A percentile compares a stretch with the other conserved stretches of the same genome.
phyloP scores from a whole-genome alignment of 306 rosid genomes.

The Canavalia gladiata region DNA sequence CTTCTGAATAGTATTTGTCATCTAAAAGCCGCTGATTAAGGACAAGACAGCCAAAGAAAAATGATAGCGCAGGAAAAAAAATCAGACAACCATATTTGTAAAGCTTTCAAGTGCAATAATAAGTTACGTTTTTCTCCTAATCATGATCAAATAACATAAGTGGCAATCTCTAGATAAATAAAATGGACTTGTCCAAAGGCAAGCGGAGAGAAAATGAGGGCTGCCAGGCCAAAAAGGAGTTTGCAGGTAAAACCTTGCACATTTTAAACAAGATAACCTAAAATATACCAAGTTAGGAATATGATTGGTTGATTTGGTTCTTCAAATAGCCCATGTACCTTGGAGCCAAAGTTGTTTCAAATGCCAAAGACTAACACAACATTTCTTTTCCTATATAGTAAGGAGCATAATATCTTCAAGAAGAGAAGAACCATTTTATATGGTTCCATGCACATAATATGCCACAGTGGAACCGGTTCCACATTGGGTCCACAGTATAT shows the following conservation, averaged over 20 bases:
- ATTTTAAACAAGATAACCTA: slow-evolving; percentile 8
- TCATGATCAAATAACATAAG: slow-evolving; percentile 38
- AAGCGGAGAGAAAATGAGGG: slow-evolving; percentile 1
- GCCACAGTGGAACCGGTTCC: slow-evolving; percentile 27
- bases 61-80: not conserved
- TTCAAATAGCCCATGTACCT: slow-evolving; percentile 28
- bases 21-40: slow-evolving; percentile 80
- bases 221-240: slow-evolving; percentile 23
- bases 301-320: not conserved
- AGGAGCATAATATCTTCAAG: slow-evolving; percentile 36
- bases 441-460: slow-evolving; percentile 33
- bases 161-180: slow-evolving; percentile 26
- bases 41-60: slow-evolving; percentile 41
- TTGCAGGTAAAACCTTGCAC: slow-evolving; percentile 26
- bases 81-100: slow-evolving; percentile 31
- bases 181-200: slow-evolving; percentile 16
- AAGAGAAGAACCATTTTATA: not conserved
- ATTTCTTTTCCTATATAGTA: slow-evolving; percentile 25
- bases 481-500: not conserved
- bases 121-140: slow-evolving; percentile 24
- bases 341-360: slow-evolving; percentile 21
- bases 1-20: slow-evolving; percentile 99
- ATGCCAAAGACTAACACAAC: slow-evolving; percentile 20
- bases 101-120: slow-evolving; percentile 16
- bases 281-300: not conserved